A percentile compares a stretch with the other conserved stretches of the same genome.
These are phyloP conservation scores for Peronospora destructor DNA, from an alignment of 352 stramenopile genomes.

Conservation along the genomic window DNA sequence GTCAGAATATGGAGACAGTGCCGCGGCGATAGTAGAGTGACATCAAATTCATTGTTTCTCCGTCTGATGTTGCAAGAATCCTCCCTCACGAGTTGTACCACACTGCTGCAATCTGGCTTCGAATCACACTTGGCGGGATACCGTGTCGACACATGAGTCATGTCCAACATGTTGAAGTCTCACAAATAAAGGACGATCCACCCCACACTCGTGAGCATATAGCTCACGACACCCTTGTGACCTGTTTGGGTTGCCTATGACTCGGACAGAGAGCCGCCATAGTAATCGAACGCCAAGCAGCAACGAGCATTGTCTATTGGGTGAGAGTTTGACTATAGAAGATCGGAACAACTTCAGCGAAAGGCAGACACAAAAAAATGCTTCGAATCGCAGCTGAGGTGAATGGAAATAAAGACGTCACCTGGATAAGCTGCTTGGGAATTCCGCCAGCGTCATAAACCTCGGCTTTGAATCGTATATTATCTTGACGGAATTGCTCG, in stretches of 20 bases:
- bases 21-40: not conserved
- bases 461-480: not conserved
- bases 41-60: not conserved
- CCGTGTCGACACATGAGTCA: not conserved
- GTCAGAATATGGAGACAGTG: not conserved
- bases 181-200: not conserved
- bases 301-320: no score
- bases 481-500: not conserved
- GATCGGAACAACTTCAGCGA: not conserved
- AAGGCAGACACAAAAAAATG: constrained; percentile 3
- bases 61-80: not conserved
- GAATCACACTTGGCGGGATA: not conserved
- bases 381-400: constrained; percentile 1
- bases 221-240: no score
- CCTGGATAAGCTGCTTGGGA: not conserved
- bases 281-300: not conserved
- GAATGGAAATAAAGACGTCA: no score
- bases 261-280: not conserved
- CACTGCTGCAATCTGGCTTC: not conserved
- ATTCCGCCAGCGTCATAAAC: no score
- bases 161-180: no score
- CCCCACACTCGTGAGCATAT: not conserved
- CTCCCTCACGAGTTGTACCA: not conserved
- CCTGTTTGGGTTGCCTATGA: not conserved
- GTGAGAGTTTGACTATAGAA: no score